Percentiles rank a stretch among this genome's conserved stretches.
These are phyloP conservation scores for Botrytis porri DNA, from an alignment of 2,329 filamentous ascomycete species.

Conservation along the genomic window DNA sequence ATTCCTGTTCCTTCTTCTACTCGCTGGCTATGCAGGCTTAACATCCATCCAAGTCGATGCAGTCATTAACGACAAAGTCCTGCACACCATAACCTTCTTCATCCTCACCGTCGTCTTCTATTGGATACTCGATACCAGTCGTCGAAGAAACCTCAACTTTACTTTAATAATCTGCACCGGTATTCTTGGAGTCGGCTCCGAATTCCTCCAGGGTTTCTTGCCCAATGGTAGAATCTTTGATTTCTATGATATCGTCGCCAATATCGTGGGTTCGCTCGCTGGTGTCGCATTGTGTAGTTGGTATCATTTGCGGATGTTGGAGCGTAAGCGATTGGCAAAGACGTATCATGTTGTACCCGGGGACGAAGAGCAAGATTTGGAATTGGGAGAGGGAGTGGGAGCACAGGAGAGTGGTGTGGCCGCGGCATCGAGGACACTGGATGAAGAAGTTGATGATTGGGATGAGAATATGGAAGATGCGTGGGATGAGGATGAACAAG, in stretches of 20 bases:
- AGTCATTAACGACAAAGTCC: constrained; percentile 79
- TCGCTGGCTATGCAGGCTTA: constrained; percentile 78
- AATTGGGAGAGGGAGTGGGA: constrained; percentile 62
- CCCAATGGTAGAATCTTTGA: constrained; percentile 73
- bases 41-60: constrained; percentile 56
- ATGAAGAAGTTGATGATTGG: constrained; percentile 89
- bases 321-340: constrained; percentile 73
- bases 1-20: constrained; percentile 67
- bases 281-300: constrained; percentile 75
- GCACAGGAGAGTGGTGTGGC: constrained; percentile 65
- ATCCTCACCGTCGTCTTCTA: constrained; percentile 84
- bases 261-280: constrained; percentile 72
- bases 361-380: constrained; percentile 62
- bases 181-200: constrained; percentile 67
- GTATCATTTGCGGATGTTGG: constrained; percentile 96
- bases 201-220: constrained; percentile 71
- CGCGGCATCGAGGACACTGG: constrained; percentile 50
- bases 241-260: constrained; percentile 81
- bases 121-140: constrained; percentile 91
- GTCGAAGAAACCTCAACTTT: constrained; percentile 79
- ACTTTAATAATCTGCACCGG: constrained; percentile 78
- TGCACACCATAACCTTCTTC: constrained; percentile 89
- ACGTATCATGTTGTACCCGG: constrained; percentile 69
- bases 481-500: constrained; percentile 58
- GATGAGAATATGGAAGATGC: constrained; percentile 72